Base-by-base conservation (phyloP, 2,329 filamentous ascomycete species). In the Pyrenochaeta sp. region DNA sequence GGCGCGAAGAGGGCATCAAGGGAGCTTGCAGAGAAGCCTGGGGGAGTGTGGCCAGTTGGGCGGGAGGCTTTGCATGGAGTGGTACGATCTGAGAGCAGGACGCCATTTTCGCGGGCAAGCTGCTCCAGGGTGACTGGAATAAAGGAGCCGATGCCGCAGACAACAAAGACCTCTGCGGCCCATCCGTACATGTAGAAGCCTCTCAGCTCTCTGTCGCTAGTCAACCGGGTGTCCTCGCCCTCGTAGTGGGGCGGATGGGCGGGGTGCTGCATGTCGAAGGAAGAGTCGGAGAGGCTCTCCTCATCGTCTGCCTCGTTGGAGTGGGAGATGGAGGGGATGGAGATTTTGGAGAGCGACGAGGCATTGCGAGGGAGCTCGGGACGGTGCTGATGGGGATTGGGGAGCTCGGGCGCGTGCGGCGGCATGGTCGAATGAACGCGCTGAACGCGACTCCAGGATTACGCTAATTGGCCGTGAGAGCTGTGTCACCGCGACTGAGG, bases 161-260 rank as follows among this genome's bases (percentile, higher is more conserved):
- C 89, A 11, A 95, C 90, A 70, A 96, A 97, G 40, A 95, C 93
- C 75, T 99, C 94, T 14, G 93, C 91, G 17, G 94, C 94, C 80
- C 96, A 97, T 28, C 89, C 89, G 76, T 97, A 97, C 69, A 88
- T 87, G 73, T 97, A 99, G 89, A 95, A 99, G 60, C 93, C 94
- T 26, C 85, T 79, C 48, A 97, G 81, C 80, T 99, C 94, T 72
- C 88, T 93, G 59, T 76, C 77, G 70, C 89, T 96, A 7, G 94
- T 97, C 41, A 88, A 83, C n/a, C 93, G 82, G 17, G 85, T 89
- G 72, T 99, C 94, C 69, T 97, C 90, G 50, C 89, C 90, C 2
- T 80, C 79, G 69, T 95, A 96, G 44, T 83, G 79, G 41, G 82
- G 75, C 14, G 46, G 48, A 18, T 58, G 43, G 34, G 40, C 28